Evolutionary conservation across 129 eudicot species (phyloP), one percentile per base, ranked within the genome.

Genomic region (Chrysanthemum lavandulifolium): DNA sequence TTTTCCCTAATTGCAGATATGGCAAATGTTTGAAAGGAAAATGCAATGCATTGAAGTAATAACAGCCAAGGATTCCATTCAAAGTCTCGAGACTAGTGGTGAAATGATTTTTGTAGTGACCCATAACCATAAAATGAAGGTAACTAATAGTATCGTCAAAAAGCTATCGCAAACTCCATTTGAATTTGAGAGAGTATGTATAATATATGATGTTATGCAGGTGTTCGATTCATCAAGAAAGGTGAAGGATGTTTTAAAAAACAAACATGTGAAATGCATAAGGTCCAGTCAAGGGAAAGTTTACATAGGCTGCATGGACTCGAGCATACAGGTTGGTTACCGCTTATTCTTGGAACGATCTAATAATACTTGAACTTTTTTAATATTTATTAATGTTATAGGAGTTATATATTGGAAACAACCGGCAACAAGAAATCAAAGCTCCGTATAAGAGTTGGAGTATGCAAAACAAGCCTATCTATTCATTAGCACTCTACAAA

Each of bases 401-500:
- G 88, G 97, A 91, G 78, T 67, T 88, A 55, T 36, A 66, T 74
- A 79, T 78, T 7, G 74, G 81, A 18, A 88, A 80, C 74, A 88
- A 82, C 73, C 83, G 95, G 11, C 88, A 91, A 68, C 95, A 79
- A 78, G 97, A 85, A 80, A 79, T 91, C 29, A 91, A 84, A 85
- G 82, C 84, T 33, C 79, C 92, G 12, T 72, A 76, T 10, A 88
- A 81, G 83, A 88, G 79, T 57, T 91, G 97, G 97, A 86, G 65
- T 66, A 71, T 85, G 82, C 89, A 78, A 78, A 83, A 73, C 84
- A 91, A 82, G 82, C 81, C 95, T 18, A 84, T 88, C 43, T 85
- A 70, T 76, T 78, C 91, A 8, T 73, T 91, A 47, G 62, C 85
- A 47, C 58, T 85, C 3, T 84, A 85, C 64, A 91, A 88, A 82